phyloP scores from a whole-genome alignment of 2,329 filamentous ascomycete species.

The Fusarium longipes region DNA sequence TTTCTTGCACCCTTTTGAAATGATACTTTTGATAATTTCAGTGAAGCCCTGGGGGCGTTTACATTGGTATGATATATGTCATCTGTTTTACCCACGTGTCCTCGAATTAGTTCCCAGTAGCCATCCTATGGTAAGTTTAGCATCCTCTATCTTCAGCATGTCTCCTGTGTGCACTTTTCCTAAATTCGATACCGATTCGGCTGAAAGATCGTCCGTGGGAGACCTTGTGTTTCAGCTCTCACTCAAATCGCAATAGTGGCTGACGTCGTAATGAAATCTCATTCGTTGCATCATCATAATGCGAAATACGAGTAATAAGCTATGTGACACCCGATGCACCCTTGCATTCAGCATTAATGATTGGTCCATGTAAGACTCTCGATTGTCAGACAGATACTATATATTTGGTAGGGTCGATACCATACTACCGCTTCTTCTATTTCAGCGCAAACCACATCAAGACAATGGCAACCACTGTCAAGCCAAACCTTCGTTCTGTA shows the following conservation, averaged over 20 bases:
- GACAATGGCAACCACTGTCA: slow-evolving; percentile 10
- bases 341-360: neutral
- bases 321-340: slow-evolving; percentile 19
- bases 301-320: slow-evolving; percentile 29
- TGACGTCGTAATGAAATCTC: neutral
- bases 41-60: neutral
- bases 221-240: neutral
- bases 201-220: neutral
- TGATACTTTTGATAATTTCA: too few relatives aligned
- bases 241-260: slow-evolving; percentile 11
- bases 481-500: neutral
- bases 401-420: neutral
- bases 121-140: too few relatives aligned
- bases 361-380: neutral
- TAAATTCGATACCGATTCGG: neutral
- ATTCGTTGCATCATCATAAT: slow-evolving; percentile 18
- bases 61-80: neutral
- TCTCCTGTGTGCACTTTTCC: neutral
- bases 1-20: too few relatives aligned
- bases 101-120: neutral
- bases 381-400: neutral
- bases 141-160: too few relatives aligned
- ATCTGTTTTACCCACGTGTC: rapidly evolving
- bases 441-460: too few relatives aligned
- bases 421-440: too few relatives aligned